Evolutionary conservation across 768 basidiomycete species (phyloP).

Genomic region (Mycena sanguinolenta): DNA sequence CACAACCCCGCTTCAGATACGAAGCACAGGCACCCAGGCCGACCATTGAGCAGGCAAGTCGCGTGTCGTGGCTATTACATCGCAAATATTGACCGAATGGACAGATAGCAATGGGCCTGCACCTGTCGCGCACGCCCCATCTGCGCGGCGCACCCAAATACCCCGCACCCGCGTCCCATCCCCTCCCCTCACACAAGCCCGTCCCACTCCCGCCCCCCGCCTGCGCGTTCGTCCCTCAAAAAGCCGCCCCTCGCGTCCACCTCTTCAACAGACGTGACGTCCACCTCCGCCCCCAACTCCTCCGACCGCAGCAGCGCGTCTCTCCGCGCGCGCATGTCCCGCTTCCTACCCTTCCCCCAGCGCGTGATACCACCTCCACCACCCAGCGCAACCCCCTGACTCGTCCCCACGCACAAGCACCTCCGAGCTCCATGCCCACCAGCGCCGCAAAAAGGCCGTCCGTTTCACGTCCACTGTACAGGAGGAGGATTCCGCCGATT

Average conservation of each 20-base stretch:
- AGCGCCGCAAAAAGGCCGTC: conserved; percentile 36
- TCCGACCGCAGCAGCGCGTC: conserved; percentile 37
- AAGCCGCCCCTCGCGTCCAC: conserved; percentile 25
- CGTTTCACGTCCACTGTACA: conserved; percentile 34
- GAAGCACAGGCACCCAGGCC: conserved; percentile 19
- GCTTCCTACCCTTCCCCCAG: conserved; percentile 60
- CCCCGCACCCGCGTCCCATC: conserved; percentile 33
- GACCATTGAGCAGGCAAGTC: conserved; percentile 33
- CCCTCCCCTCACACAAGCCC: conserved; percentile 24
- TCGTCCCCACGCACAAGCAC: conserved; percentile 34
- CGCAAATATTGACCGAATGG: too few species aligned
- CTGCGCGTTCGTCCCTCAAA: conserved; percentile 36
- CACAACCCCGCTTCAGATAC: conserved; percentile 21
- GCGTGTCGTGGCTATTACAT: background rate
- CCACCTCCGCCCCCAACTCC: conserved; percentile 33
- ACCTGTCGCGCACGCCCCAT: conserved; percentile 35
- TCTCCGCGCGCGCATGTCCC: conserved; percentile 43
- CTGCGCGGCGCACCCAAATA: conserved; percentile 20
- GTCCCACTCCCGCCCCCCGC: conserved; percentile 22
- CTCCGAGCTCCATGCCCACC: conserved; percentile 12
- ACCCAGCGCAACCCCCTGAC: conserved; percentile 48
- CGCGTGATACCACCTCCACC: conserved; percentile 50
- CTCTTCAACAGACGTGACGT: conserved; percentile 35
- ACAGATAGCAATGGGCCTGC: conserved; percentile 37
- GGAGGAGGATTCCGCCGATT: conserved; percentile 28